A percentile compares a stretch with the other conserved stretches of the same genome.
These are phyloP conservation scores for Tulasnella sp. DNA, from an alignment of 768 basidiomycete genomes.

Conservation along the genomic window DNA sequence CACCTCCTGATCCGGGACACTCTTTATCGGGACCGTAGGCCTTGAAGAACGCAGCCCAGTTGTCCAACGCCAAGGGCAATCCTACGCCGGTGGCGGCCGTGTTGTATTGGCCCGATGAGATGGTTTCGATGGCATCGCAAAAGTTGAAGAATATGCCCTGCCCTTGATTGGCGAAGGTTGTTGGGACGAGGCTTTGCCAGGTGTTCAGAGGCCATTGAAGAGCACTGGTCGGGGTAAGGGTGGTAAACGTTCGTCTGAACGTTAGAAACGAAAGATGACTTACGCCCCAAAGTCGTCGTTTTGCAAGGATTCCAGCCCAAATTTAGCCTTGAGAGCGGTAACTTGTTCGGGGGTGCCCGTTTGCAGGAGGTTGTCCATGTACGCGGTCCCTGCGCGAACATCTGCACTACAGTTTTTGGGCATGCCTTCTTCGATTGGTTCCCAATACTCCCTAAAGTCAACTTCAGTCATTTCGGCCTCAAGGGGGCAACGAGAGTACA, in stretches of 20 bases:
- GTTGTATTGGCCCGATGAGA: not conserved
- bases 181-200: conserved; percentile 5
- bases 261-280: too few relatives aligned
- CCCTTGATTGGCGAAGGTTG: not conserved
- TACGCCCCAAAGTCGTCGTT: conserved; percentile 11
- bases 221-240: not conserved
- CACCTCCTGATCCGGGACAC: not conserved
- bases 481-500: not conserved
- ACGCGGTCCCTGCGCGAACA: not conserved
- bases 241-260: too few relatives aligned
- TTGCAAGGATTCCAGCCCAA: not conserved
- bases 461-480: not conserved
- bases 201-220: not conserved
- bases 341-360: not conserved
- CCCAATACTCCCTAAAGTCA: conserved; percentile 11
- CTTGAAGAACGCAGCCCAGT: conserved; percentile 6
- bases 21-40: not conserved
- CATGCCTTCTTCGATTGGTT: conserved; percentile 16
- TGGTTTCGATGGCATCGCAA: conserved; percentile 15
- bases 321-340: not conserved
- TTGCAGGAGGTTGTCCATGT: not conserved
- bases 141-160: conserved; percentile 8
- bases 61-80: not conserved
- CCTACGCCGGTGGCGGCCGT: not conserved
- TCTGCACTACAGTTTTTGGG: conserved; percentile 18